Evolutionary conservation across 108 stramenopile genomes (phyloP).

Genomic region (Schizochytrium sp.): DNA sequence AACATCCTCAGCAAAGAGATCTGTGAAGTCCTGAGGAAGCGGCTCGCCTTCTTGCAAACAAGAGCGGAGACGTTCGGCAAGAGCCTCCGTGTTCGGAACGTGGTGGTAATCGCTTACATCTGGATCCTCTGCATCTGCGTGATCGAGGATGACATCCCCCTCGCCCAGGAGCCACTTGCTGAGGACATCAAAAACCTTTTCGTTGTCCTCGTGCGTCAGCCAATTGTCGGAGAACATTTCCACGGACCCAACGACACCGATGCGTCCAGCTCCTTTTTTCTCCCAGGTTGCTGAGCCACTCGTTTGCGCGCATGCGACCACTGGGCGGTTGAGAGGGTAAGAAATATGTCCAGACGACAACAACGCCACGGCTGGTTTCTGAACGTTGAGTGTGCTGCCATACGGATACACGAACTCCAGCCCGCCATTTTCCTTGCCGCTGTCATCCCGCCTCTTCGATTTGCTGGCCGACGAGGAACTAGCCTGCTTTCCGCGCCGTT

Average conservation of each 20-base stretch:
- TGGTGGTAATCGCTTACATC: slow-evolving; percentile 49
- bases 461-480: background rate
- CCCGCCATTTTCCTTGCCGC: background rate
- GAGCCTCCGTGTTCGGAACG: slow-evolving; percentile 61
- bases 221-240: slow-evolving; percentile 67
- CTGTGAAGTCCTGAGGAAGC: slow-evolving; percentile 64
- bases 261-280: slow-evolving; percentile 37
- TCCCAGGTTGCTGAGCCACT: background rate
- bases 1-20: slow-evolving; percentile 58
- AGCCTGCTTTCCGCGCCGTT: background rate
- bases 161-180: slow-evolving; percentile 49
- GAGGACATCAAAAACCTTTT: slow-evolving; percentile 48
- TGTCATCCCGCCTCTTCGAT: background rate
- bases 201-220: slow-evolving; percentile 69
- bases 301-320: slow-evolving; percentile 32
- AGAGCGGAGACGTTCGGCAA: slow-evolving; percentile 55
- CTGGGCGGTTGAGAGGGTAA: slow-evolving; percentile 67
- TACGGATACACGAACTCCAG: slow-evolving; percentile 65
- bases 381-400: slow-evolving; percentile 61
- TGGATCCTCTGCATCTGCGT: slow-evolving; percentile 18
- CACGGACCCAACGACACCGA: slow-evolving; percentile 59
- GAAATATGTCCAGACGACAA: slow-evolving; percentile 64
- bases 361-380: slow-evolving; percentile 46
- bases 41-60: slow-evolving; percentile 63
- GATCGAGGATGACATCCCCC: slow-evolving; percentile 13